Evolutionary conservation across 2,329 filamentous ascomycete genomes (phyloP), one percentile per base, ranked within the genome.

Genomic region (Ascochyta pisi): DNA sequence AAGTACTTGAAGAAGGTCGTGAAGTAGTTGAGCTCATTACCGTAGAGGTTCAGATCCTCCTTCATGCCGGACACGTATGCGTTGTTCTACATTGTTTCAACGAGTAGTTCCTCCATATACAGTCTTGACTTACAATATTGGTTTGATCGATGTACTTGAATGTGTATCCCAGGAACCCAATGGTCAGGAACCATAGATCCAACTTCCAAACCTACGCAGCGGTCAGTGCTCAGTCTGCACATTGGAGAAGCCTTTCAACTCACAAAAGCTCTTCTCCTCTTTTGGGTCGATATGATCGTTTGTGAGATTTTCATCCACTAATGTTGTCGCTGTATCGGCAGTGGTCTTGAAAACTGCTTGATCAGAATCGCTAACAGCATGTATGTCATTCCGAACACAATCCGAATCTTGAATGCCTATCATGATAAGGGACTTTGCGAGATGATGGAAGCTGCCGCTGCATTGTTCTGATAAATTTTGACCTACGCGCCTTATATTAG

Each of bases 121-220:
- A 24, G 12, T 42, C 1, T 22, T 22, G 15, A 38, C 44, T n/a
- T 13, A 58, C 55, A 24, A 60, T 60, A 40, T 60, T 60, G 13
- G 57, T 60, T 31, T 60, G 57, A 27, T 60, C 57, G n/a, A 60
- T 60, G 41, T 60, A 60, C 19, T 60, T 60, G 57, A 60, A 60
- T 49, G 57, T 60, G 26, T 60, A 60, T 4, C 53, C 54, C 6
- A 60, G 45, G 37, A 60, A 60, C 4, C 57, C 57, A 24, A 60
- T 54, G 15, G 42, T 34, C 13, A 59, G 45, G 34, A 59, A 56
- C 51, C 47, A 59, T 6, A 43, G 23, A 43, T 56, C 52, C 6
- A 56, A 45, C 6, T 54, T 48, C 57, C 57, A 56, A 27, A 59
- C 23, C 57, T 59, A 29, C 3, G 2, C n/a, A 10, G 6, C 22